Evolutionary conservation across 345 rosid species (phyloP), one percentile per base, ranked within the genome.

Genomic region (Balakata baccata): DNA sequence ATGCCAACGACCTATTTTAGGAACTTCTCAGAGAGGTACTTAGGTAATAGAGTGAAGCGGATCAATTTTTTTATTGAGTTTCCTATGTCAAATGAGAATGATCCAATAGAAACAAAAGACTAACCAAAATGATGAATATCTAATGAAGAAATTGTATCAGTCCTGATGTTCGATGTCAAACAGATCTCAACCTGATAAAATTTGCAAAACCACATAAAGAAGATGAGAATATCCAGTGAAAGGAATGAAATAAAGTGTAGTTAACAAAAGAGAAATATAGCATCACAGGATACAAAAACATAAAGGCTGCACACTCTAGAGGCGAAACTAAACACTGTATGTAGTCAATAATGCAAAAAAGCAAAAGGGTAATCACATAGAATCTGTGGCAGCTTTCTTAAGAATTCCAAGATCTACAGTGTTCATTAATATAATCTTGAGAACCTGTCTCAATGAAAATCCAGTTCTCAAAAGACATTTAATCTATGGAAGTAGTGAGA

Each of bases 111-210:
- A 72, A 58, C 41, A 51, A 18, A 64, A 22, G 29, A 63, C 92
- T 82, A 67, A 95, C 99, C 88, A 25, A 95, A 95, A 86, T 92
- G 98, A 82, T 95, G 98, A 71, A 87, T 77, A 74, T 89, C 96
- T 22, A 95, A 81, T 12, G 99, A 92, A 68, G 98, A 82, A 77
- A 92, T 83, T n/a, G 96, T 68, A 34, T 88, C 81, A 11, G 99
- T 95, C 82, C 80, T 75, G 72, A 95, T 85, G 88, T 95, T 95
- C 80, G 99, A 95, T 69, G 97, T 87, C 86, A 95, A 79, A 77
- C 99, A 95, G 74, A 95, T 92, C 85, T 92, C 99, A n/a, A 95
- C 96, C 99, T 95, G 93, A 80, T 80, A 81, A 79, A 29, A 41
- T 75, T 12, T 4, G 64, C 61, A 3, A 17, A 25, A 46, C 13